Percentiles rank a stretch among this genome's conserved stretches.
These are phyloP conservation scores for Colletotrichum euphorbiae DNA, from an alignment of 2,329 filamentous ascomycete species.

Conservation along the genomic window DNA sequence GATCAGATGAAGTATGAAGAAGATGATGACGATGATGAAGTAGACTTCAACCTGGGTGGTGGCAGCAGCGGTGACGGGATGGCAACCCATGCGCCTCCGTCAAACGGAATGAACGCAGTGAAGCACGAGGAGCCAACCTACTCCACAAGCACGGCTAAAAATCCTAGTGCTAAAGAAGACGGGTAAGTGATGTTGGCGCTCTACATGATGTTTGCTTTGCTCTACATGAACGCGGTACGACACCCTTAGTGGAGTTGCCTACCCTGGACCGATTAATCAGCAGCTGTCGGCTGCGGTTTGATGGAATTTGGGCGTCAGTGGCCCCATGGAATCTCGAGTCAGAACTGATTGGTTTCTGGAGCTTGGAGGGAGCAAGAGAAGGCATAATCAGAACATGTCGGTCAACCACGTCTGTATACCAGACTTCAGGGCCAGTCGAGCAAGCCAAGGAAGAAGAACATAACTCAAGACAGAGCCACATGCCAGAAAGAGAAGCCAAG, in stretches of 20 bases:
- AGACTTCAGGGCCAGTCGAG: slow-evolving; percentile 35
- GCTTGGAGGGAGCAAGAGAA: slow-evolving; percentile 34
- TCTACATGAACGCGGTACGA: slow-evolving; percentile 9
- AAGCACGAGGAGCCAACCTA: slow-evolving; percentile 49
- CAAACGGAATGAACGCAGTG: slow-evolving; percentile 29
- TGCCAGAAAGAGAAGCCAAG: slow-evolving; percentile 38
- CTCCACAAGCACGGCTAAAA: slow-evolving; percentile 52
- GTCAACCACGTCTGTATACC: slow-evolving; percentile 19
- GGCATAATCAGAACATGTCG: slow-evolving; percentile 22
- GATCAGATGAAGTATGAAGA: slow-evolving; percentile 58
- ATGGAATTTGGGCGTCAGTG: slow-evolving; percentile 22
- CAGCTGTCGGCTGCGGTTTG: slow-evolving; percentile 29
- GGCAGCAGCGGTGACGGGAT: slow-evolving; percentile 17
- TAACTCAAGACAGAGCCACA: slow-evolving; percentile 22
- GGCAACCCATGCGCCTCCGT: slow-evolving; percentile 21
- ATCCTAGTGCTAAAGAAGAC: slow-evolving; percentile 85
- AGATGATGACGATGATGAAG: slow-evolving; percentile 67
- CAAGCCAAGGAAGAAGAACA: slow-evolving; percentile 35
- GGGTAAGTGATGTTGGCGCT: slow-evolving; percentile 73
- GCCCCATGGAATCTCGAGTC: slow-evolving; percentile 26
- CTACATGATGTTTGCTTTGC: slow-evolving; percentile 25
- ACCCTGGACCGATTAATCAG: slow-evolving; percentile 18
- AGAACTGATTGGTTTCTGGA: slow-evolving; percentile 29
- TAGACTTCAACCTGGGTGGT: slow-evolving; percentile 66
- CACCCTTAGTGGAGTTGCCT: slow-evolving; percentile 18